These are phyloP conservation scores for Mycena rosella DNA, from an alignment of 768 basidiomycete genomes.

Conservation along the genomic window DNA sequence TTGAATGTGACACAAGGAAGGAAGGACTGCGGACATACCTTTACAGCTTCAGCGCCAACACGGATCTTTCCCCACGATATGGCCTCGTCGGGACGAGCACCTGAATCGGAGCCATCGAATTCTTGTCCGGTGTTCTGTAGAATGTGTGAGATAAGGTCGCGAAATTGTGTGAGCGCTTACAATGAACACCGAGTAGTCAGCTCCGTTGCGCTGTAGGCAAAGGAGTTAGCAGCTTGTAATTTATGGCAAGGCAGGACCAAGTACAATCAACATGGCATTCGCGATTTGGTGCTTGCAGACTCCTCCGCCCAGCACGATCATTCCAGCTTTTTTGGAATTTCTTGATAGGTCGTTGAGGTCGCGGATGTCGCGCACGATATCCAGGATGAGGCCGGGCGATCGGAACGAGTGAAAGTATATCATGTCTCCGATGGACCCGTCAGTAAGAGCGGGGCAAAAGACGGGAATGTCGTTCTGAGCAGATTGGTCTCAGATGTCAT, in stretches of 20 bases:
- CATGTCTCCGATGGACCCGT: slow-evolving; percentile 99
- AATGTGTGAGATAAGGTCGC: slow-evolving; percentile 10
- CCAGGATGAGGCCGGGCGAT: slow-evolving; percentile 85
- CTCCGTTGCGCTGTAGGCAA: slow-evolving; percentile 87
- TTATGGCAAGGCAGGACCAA: slow-evolving; percentile 36
- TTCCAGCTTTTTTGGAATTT: slow-evolving; percentile 92
- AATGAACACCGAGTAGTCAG: slow-evolving; percentile 97
- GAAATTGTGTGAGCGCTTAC: slow-evolving; percentile 55
- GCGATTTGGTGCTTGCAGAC: slow-evolving; percentile 99
- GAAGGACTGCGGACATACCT: slow-evolving; percentile 58
- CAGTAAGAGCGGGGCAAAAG: slow-evolving; percentile 98
- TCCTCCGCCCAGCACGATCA: slow-evolving; percentile 98
- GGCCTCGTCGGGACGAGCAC: slow-evolving; percentile 96
- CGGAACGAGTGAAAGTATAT: slow-evolving; percentile 98
- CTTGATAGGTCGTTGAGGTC: slow-evolving; percentile 90
- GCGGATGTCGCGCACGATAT: slow-evolving; percentile 96
- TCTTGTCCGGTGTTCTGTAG: slow-evolving; percentile 97
- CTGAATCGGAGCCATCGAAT: slow-evolving; percentile 98
- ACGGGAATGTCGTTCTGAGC: slow-evolving; percentile 96
- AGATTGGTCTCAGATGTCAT: slow-evolving; percentile 33
- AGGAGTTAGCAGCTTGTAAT: slow-evolving; percentile 16
- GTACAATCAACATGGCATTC: slow-evolving; percentile 99
- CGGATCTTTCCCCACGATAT: slow-evolving; percentile 99
- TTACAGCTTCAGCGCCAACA: slow-evolving; percentile 84
- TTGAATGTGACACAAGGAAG: slow-evolving; percentile 31